Conservation (phyloP, 2,329 filamentous ascomycete species). For the Clonostachys chloroleuca region DNA sequence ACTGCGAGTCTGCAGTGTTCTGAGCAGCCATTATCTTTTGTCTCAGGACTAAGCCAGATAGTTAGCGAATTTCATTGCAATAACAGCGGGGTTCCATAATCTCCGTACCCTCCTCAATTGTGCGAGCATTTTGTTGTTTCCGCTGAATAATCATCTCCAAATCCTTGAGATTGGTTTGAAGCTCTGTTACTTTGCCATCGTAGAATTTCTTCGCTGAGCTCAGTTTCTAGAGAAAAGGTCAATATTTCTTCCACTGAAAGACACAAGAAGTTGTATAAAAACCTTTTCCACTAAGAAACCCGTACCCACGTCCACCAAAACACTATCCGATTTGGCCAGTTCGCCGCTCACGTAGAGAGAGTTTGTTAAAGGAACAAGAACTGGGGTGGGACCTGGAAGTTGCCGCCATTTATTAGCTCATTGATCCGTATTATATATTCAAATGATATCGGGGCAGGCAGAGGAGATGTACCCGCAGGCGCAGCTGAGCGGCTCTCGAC, state of each 20-base stretch:
- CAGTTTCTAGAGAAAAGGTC: conserved; percentile 31
- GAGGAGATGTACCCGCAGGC: conserved; percentile 17
- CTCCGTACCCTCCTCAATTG: conserved; percentile 78
- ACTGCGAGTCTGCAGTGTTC: no score
- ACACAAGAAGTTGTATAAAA: neutral
- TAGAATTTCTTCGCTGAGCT: conserved; percentile 53
- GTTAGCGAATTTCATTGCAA: neutral
- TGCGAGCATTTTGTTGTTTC: conserved; percentile 80
- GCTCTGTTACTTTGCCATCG: conserved; percentile 48
- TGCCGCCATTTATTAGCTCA: no score
- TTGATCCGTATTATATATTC: neutral
- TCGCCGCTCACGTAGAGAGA: conserved; percentile 90
- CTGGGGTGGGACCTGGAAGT: conserved; percentile 36
- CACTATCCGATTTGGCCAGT: conserved; percentile 68
- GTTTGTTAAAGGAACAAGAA: conserved; percentile 91
- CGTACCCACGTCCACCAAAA: conserved; percentile 89
- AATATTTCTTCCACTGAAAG: neutral
- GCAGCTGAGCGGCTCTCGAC: conserved; percentile 47
- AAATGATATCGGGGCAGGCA: neutral
- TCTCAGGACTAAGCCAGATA: conserved; percentile 26
- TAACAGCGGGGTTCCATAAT: neutral
- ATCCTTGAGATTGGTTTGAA: conserved; percentile 49
- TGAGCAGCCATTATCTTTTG: conserved; percentile 33
- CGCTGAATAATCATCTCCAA: conserved; percentile 52
- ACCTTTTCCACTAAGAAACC: conserved; percentile 95